Base-by-base conservation (phyloP, 2,329 filamentous ascomycete species). In the Aspergillus sergii region DNA sequence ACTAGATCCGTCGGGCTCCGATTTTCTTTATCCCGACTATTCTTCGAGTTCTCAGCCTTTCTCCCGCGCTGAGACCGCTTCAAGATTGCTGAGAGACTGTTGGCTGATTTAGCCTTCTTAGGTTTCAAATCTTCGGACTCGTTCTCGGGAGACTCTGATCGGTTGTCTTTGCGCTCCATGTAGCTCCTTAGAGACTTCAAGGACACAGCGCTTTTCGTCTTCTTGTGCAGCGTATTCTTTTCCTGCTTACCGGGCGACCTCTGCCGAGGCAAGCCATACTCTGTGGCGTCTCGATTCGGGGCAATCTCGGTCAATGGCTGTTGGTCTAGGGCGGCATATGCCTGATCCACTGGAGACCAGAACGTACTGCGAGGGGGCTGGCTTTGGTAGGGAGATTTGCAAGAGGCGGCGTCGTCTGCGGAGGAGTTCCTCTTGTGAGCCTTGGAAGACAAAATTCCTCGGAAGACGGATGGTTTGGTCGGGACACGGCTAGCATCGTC, bases 31-130 rank as follows among this genome's bases (percentile, higher is more conserved):
- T 94, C 89, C 71, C 86, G 89, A 32, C 77, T 78, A 46, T 79
- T 76, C 45, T 81, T 82, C 28, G 81, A 77, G 59, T 84, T 81
- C 8, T 87, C 85, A 14, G 87, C 85, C 65, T 87, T 85, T 28
- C 90, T 78, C 67, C 87, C 89, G 72, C 89, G 92, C 59, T 89
- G 84, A 11, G 92, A 93, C 61, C 90, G 89, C 61, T 88, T 88
- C 58, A 97, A 85, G 60, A 97, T 85, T 5, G 85, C 88, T 0
- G 88, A 88, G n/a, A 98, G 83, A 74, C 93, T 96, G 36, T 91
- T 91, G 4, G 91, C 86, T 0, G 94, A 96, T 77, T 94, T 96
- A 43, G 86, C 86, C 81, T 94, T 96, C 76, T 87, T 88, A 4
- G 83, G 82, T 61, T 81, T 85, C 58, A 70, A 73, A 32, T 75